Base-by-base conservation (phyloP, 2,329 filamentous ascomycete genomes). In the Stachybotrys elegans region DNA sequence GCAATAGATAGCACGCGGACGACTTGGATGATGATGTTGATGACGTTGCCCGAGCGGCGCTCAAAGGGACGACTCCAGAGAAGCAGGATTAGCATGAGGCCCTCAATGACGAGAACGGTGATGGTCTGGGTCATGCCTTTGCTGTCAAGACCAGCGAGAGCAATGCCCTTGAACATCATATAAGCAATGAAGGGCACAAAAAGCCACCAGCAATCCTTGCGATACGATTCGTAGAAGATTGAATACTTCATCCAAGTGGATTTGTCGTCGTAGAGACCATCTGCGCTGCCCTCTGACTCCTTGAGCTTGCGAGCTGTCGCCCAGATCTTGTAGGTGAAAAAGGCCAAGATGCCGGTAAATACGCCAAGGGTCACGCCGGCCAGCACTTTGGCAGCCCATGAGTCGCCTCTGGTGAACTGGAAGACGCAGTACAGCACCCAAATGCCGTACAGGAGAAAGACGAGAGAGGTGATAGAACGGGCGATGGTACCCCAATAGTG, bases 381-480 rank as follows among this genome's bases (percentile, higher is more conserved):
- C 21, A 97, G 81, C 0, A 78, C 54, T 64, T 94, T 93, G 37
- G 90, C 91, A 7, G 86, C 89, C 91, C 91, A 96, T 0, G 92
- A 97, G 65, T 97, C 93, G 47, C 92, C 91, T 34, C 84, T 79
- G 2, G 86, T 93, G 66, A 97, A 95, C 61, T 98, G 93, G 66
- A 92, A 97, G 50, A 98, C 79, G 63, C 92, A 97, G 68, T 95
- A 97, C 35, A 97, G 71, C 1, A 90, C 88, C 93, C 93, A 97
- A 48, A 95, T 80, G 49, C 93, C 89, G 67, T 97, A 98, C 3
- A 97, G 79, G 16, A 97, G 72, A 48, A 97, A 76, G 55, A 98
- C 90, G 65, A 98, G 75, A 52, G 88, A 87, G 35, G 90, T 95
- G 57, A 97, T 86, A 14, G 90, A 86, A 48, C 92, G 88, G 37